Percentiles rank a stretch among this genome's conserved stretches.
Conservation (phyloP, 495 filamentous ascomycete species). For the Aspergillus homomorphus region DNA sequence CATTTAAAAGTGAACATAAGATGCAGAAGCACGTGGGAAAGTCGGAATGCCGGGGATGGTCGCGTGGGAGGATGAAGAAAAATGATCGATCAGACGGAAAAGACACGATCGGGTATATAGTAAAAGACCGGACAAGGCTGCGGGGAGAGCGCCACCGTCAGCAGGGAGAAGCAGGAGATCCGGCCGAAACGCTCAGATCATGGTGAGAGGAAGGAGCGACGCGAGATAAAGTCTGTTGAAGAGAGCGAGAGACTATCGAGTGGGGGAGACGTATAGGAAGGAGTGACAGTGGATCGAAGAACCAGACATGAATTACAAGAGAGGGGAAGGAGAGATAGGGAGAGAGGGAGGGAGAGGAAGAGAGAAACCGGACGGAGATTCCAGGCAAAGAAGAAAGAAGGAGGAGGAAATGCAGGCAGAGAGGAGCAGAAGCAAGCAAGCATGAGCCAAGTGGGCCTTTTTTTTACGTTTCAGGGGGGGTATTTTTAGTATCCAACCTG, state of each 20-base stretch:
- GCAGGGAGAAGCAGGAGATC: conserved; percentile 4
- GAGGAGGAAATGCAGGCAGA: neutral
- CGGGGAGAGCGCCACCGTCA: neutral
- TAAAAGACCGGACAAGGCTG: neutral
- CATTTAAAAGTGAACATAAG: neutral
- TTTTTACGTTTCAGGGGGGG: conserved; percentile 8
- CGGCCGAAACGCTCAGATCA: conserved; percentile 2
- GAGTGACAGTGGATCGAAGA: conserved; percentile 1
- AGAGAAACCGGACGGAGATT: conserved; percentile 5
- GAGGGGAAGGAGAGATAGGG: neutral
- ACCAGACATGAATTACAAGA: conserved; percentile 1
- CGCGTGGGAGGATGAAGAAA: neutral
- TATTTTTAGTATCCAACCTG: conserved; percentile 6
- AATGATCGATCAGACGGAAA: neutral
- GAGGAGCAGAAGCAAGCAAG: conserved; percentile 4
- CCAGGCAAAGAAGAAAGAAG: conserved; percentile 1
- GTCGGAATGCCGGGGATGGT: neutral
- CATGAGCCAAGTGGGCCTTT: conserved; percentile 1
- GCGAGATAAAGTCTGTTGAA: neutral
- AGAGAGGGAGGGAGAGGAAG: neutral
- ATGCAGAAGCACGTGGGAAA: neutral
- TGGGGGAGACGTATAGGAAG: neutral
- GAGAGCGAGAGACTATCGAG: neutral
- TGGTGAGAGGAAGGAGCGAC: conserved; percentile 1
- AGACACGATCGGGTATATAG: neutral